Evolutionary conservation across 2,329 filamentous ascomycete species (phyloP).

Genomic region (Talaromyces sp.): DNA sequence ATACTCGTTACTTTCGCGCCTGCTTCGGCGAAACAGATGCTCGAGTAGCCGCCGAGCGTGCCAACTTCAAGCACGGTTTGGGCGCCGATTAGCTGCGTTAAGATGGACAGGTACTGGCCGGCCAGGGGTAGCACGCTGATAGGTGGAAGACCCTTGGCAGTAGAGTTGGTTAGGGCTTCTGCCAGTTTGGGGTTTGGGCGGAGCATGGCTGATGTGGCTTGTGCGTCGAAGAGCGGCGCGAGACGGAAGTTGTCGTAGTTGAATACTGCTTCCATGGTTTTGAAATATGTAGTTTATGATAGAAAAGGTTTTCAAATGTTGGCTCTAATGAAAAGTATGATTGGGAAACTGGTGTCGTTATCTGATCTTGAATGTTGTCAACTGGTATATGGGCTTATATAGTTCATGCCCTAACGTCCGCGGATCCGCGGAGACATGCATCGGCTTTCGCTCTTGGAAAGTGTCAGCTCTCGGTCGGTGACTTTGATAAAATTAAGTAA

Average conservation of each 20-base stretch:
- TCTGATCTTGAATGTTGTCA: not conserved
- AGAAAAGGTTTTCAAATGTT: too few species aligned
- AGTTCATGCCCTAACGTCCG: not conserved
- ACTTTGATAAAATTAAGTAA: not conserved
- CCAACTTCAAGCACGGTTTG: constrained; percentile 47
- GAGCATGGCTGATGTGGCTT: not conserved
- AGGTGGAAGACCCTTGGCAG: not conserved
- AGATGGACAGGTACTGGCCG: not conserved
- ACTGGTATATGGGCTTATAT: not conserved
- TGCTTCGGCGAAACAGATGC: constrained; percentile 46
- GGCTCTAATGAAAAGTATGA: too few species aligned
- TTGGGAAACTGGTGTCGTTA: not conserved
- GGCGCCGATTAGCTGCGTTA: not conserved
- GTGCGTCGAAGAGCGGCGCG: not conserved
- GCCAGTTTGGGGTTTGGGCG: not conserved
- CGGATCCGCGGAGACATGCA: not conserved
- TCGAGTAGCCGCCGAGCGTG: constrained; percentile 50
- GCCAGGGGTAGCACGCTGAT: not conserved
- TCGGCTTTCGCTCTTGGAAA: not conserved
- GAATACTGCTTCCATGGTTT: not conserved
- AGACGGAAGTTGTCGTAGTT: not conserved
- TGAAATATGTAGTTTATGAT: too few species aligned
- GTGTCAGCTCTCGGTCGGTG: too few species aligned
- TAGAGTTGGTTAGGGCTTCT: not conserved
- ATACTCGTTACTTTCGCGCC: constrained; percentile 43